Conservation (phyloP, 257 asterid genomes). For the Nicotiana obtusifolia region DNA sequence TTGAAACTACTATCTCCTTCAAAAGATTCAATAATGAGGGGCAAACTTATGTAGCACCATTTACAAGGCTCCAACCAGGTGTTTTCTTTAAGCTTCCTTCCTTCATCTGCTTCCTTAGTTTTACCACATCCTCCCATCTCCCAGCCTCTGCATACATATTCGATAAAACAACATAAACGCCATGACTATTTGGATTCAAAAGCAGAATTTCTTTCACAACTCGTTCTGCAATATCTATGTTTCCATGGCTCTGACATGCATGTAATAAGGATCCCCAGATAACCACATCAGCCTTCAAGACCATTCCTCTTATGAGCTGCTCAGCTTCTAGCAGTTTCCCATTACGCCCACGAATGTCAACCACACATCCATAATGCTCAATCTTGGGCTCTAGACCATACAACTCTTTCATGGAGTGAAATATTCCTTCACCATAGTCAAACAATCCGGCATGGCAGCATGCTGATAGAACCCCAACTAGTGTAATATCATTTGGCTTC, state of each 20-base stretch:
- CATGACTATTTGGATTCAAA: conserved; percentile 67
- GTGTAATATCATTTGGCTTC: conserved; percentile 56
- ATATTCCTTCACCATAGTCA: conserved; percentile 50
- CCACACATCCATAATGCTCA: conserved; percentile 87
- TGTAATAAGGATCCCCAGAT: conserved; percentile 83
- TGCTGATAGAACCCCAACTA: conserved; percentile 73
- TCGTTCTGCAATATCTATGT: conserved; percentile 73
- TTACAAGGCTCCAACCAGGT: conserved; percentile 66
- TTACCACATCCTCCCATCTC: conserved; percentile 72
- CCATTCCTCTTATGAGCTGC: conserved; percentile 57
- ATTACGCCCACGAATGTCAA: conserved; percentile 68
- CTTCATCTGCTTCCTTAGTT: conserved; percentile 58
- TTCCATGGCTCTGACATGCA: conserved; percentile 54
- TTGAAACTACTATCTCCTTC: background rate
- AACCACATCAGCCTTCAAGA: conserved; percentile 66
- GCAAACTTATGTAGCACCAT: conserved; percentile 17
- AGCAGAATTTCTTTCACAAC: conserved; percentile 53
- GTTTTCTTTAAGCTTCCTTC: conserved; percentile 55
- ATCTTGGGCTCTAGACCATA: conserved; percentile 60
- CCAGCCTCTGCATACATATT: conserved; percentile 86
- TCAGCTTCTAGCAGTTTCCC: conserved; percentile 76
- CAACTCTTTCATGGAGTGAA: conserved; percentile 44
- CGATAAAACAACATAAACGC: conserved; percentile 67
- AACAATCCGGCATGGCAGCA: conserved; percentile 78
- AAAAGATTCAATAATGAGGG: background rate